Conservation (phyloP, 495 filamentous ascomycete species). For the Pyrenopolyporus hunteri region DNA sequence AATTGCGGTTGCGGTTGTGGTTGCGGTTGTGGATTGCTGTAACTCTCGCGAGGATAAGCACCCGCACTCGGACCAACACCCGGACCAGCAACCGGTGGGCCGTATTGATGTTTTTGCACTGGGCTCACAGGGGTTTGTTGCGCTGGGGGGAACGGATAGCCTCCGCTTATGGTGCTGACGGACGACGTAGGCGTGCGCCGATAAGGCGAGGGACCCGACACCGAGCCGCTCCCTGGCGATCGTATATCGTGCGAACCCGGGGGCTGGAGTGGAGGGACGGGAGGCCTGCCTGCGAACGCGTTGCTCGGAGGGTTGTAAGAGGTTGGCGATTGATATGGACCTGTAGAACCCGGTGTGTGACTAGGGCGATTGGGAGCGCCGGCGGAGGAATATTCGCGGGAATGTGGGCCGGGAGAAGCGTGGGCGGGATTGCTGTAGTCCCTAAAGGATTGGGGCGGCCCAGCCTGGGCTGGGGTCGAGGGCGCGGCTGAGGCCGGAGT, state of each 20-base stretch:
- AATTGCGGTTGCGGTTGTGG: conserved; percentile 1
- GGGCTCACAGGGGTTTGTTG: conserved; percentile 60
- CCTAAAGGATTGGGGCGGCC: conserved; percentile 52
- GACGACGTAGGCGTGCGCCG: conserved; percentile 56
- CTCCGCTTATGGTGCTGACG: conserved; percentile 48
- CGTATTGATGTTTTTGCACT: conserved; percentile 56
- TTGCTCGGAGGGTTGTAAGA: conserved; percentile 48
- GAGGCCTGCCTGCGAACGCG: conserved; percentile 52
- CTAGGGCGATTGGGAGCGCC: conserved; percentile 44
- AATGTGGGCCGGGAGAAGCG: conserved; percentile 46
- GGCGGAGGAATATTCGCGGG: conserved; percentile 37
- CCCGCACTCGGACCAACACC: conserved; percentile 45
- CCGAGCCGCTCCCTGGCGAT: conserved; percentile 54
- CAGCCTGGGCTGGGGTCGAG: conserved; percentile 55
- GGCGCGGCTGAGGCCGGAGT: conserved; percentile 45
- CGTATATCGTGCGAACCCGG: conserved; percentile 55
- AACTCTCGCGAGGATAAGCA: conserved; percentile 56
- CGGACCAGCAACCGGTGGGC: conserved; percentile 39
- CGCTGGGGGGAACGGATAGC: conserved; percentile 61
- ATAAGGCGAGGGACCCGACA: conserved; percentile 60
- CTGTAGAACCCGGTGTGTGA: conserved; percentile 38
- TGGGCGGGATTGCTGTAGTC: conserved; percentile 54
- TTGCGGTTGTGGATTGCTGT: conserved; percentile 45
- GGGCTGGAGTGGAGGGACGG: conserved; percentile 59
- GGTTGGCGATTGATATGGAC: conserved; percentile 48